Conservation (phyloP, 1,284 basidiomycete genomes). For the Melampsora larici-populina region DNA sequence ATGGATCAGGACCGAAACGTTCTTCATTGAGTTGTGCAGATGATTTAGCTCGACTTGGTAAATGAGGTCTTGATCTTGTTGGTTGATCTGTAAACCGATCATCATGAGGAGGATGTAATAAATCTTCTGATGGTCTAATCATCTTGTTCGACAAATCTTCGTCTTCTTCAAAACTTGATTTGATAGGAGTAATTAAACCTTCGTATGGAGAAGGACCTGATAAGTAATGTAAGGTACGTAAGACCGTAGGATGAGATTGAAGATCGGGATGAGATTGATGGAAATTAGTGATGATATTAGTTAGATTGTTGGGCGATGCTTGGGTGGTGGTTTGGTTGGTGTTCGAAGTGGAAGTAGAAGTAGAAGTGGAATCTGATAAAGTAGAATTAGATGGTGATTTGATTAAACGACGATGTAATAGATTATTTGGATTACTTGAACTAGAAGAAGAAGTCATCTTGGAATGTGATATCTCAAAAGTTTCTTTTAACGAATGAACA, state of each 20-base stretch:
- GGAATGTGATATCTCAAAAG: no score
- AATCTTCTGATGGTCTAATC: neutral
- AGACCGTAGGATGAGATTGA: no score
- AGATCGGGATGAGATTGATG: no score
- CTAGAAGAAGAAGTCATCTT: no score
- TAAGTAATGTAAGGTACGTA: neutral
- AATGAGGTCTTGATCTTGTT: neutral
- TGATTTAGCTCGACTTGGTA: neutral
- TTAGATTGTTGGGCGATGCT: no score
- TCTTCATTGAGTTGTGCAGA: neutral
- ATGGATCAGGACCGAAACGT: conserved; percentile 9
- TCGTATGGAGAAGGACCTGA: conserved; percentile 11
- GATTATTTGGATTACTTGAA: no score
- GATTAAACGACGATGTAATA: no score
- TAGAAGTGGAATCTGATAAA: neutral
- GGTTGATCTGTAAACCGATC: neutral
- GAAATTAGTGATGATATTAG: no score
- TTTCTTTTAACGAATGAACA: no score
- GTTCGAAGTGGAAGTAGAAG: no score
- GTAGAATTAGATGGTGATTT: neutral
- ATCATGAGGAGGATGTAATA: neutral
- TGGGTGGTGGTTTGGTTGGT: neutral
- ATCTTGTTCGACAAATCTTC: neutral
- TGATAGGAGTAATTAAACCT: conserved; percentile 11
- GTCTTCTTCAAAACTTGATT: neutral